Conservation (phyloP, 306 rosid species). For the Rosa lucieae region DNA sequence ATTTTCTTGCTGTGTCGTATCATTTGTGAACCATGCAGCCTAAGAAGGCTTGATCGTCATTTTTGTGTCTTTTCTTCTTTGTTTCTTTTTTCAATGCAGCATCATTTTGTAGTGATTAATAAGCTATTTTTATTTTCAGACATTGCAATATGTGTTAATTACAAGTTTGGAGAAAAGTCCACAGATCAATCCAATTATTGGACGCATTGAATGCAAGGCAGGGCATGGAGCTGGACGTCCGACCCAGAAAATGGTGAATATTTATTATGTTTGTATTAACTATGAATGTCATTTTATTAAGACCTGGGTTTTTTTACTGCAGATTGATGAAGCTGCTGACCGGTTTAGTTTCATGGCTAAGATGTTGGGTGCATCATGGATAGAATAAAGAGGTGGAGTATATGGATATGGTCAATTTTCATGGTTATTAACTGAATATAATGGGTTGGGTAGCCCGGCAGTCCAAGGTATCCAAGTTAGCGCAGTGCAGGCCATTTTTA, state of each 20-base stretch:
- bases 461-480: background rate
- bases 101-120: background rate
- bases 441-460: background rate
- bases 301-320: background rate
- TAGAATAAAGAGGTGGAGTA: constrained; percentile 22
- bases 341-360: constrained; percentile 59
- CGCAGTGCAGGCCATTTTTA: background rate
- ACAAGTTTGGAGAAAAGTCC: constrained; percentile 77
- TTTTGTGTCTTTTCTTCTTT: background rate
- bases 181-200: constrained; percentile 83
- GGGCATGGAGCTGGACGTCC: constrained; percentile 89
- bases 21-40: background rate
- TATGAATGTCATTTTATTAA: background rate
- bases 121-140: constrained; percentile 35
- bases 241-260: constrained; percentile 73
- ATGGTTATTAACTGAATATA: too few relatives aligned
- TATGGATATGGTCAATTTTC: background rate
- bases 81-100: background rate
- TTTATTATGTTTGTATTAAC: background rate
- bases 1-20: background rate
- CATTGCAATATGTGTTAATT: constrained; percentile 67
- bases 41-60: background rate
- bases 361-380: constrained; percentile 50
- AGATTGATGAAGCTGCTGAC: constrained; percentile 66
- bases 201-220: constrained; percentile 92